These are phyloP conservation scores for Pontederia crassipes DNA, from an alignment of 176 grass and related monocot species.

Conservation along the genomic window DNA sequence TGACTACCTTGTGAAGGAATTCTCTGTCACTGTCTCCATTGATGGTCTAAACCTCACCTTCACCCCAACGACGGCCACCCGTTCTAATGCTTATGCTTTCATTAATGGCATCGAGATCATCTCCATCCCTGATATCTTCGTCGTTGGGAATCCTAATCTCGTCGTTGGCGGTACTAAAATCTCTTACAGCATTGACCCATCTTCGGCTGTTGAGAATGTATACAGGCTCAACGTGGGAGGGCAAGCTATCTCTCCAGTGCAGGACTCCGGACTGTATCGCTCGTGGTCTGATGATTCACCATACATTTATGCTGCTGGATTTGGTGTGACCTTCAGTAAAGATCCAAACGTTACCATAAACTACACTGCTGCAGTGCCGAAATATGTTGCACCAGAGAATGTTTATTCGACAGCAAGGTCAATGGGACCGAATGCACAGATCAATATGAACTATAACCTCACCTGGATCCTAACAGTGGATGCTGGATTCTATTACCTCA, in stretches of 20 bases:
- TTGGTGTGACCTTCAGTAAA: slow-evolving; percentile 6
- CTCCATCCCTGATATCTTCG: slow-evolving; percentile 23
- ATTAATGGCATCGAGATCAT: slow-evolving; percentile 40
- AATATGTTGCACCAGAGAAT: slow-evolving; percentile 12
- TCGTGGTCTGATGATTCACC: slow-evolving; percentile 15
- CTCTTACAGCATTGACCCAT: background rate
- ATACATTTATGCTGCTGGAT: background rate
- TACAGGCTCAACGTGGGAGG: slow-evolving; percentile 28
- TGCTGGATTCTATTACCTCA: slow-evolving; percentile 12
- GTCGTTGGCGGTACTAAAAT: background rate
- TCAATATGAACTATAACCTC: slow-evolving; percentile 26
- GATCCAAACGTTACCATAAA: slow-evolving; percentile 6
- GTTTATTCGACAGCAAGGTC: slow-evolving; percentile 21
- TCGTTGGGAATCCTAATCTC: background rate
- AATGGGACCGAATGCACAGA: slow-evolving; percentile 7
- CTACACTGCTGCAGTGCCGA: background rate
- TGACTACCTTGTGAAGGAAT: slow-evolving; percentile 6
- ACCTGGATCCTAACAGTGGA: slow-evolving; percentile 26
- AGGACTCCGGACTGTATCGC: slow-evolving; percentile 20
- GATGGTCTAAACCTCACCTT: background rate
- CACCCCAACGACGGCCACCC: background rate
- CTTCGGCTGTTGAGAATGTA: slow-evolving; percentile 18
- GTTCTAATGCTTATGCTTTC: slow-evolving; percentile 22
- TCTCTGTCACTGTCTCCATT: slow-evolving; percentile 3
- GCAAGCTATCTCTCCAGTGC: background rate